These are phyloP conservation scores for Tylopilus sp. DNA, from an alignment of 1,284 basidiomycete species.

Conservation along the genomic window DNA sequence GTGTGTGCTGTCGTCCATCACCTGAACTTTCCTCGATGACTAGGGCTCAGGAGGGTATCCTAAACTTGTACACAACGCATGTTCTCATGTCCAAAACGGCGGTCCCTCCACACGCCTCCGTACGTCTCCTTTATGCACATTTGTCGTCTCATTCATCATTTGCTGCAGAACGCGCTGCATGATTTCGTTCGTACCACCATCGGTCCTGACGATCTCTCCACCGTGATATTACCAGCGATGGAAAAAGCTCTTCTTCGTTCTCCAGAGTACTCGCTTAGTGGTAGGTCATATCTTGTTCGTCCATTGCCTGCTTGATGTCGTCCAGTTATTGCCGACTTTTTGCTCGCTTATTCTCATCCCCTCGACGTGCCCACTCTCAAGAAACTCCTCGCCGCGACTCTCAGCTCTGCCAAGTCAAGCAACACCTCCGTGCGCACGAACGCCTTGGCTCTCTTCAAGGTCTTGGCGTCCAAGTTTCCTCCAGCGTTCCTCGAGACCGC, in stretches of 20 bases:
- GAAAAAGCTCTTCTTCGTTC: constrained; percentile 74
- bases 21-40: neutral
- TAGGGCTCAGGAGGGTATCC: constrained; percentile 43
- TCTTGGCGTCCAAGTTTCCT: constrained; percentile 40
- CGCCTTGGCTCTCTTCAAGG: constrained; percentile 60
- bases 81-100: constrained; percentile 57
- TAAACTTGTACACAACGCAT: constrained; percentile 48
- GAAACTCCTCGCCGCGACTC: constrained; percentile 59
- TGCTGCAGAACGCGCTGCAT: constrained; percentile 44
- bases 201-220: constrained; percentile 47
- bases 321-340: constrained; percentile 54
- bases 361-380: constrained; percentile 55
- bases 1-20: constrained; percentile 1
- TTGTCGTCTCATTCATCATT: constrained; percentile 9
- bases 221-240: constrained; percentile 56
- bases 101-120: constrained; percentile 48
- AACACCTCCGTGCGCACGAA: constrained; percentile 62
- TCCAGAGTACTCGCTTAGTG: constrained; percentile 64
- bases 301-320: constrained; percentile 4
- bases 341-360: constrained; percentile 52
- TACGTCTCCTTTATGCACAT: constrained; percentile 31
- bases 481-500: constrained; percentile 40
- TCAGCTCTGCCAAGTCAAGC: constrained; percentile 76
- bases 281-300: constrained; percentile 35
- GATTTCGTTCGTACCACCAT: constrained; percentile 60